These are phyloP conservation scores for Zopfochytrium polystomum DNA, from an alignment of 371 early-diverging fungal genomes.

Conservation along the genomic window DNA sequence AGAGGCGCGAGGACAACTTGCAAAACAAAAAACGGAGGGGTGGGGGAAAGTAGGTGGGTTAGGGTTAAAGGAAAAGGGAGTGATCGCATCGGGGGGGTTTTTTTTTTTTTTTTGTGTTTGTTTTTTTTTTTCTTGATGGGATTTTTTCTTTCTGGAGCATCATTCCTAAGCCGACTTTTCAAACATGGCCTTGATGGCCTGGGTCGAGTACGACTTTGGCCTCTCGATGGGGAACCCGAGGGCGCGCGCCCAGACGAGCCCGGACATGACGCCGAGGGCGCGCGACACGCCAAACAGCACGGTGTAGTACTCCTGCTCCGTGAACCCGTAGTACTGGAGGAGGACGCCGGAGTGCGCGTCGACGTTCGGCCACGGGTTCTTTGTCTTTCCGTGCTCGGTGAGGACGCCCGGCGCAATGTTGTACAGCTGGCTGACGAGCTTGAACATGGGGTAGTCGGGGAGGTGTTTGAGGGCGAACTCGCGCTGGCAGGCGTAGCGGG, in stretches of 20 bases:
- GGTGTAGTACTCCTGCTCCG: conserved; percentile 98
- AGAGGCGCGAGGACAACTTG: neutral
- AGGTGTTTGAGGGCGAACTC: conserved; percentile 98
- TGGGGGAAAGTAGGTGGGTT: neutral
- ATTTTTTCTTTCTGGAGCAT: no score
- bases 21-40: neutral
- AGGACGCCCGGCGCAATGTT: conserved; percentile 94
- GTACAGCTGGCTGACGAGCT: conserved; percentile 92
- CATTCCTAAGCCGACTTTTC: no score
- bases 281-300: conserved; percentile 98
- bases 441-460: conserved; percentile 94
- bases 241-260: conserved; percentile 95
- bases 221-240: conserved; percentile 59
- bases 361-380: conserved; percentile 99
- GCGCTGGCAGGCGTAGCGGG: conserved; percentile 97
- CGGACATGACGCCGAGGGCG: conserved; percentile 90
- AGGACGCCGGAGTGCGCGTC: conserved; percentile 98
- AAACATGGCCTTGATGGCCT: conserved; percentile 61
- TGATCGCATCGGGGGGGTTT: neutral
- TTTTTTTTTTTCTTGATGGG: no score
- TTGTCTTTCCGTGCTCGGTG: conserved; percentile 98
- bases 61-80: neutral
- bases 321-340: conserved; percentile 92
- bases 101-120: no score
- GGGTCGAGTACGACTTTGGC: conserved; percentile 92